phyloP scores from a whole-genome alignment of 805 yeast genomes.

The Candida chauliodis region DNA sequence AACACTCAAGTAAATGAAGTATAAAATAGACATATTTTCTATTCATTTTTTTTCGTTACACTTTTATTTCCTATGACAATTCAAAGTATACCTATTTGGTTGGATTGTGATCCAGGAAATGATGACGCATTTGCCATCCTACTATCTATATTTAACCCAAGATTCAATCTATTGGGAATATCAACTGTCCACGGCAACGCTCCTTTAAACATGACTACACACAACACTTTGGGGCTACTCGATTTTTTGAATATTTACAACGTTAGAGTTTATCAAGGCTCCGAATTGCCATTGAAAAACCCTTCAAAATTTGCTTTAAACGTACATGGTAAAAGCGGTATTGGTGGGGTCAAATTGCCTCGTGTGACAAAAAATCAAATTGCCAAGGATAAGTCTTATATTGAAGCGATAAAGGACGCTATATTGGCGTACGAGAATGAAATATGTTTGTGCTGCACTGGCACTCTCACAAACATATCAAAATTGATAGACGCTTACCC shows the following conservation, averaged over 20 bases:
- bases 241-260: slow-evolving; percentile 52
- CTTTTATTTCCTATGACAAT: slow-evolving; percentile 14
- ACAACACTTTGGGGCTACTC: slow-evolving; percentile 62
- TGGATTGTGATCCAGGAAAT: slow-evolving; percentile 92
- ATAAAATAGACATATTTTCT: background rate
- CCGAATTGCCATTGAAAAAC: slow-evolving; percentile 51
- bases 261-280: slow-evolving; percentile 68
- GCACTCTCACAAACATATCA: slow-evolving; percentile 73
- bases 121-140: slow-evolving; percentile 81
- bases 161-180: slow-evolving; percentile 59
- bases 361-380: slow-evolving; percentile 27
- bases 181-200: slow-evolving; percentile 77
- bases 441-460: slow-evolving; percentile 67
- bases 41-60: background rate
- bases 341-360: slow-evolving; percentile 69
- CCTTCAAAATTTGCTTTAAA: slow-evolving; percentile 52
- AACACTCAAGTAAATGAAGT: too few species aligned
- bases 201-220: slow-evolving; percentile 59
- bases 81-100: slow-evolving; percentile 60
- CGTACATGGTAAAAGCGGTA: slow-evolving; percentile 72
- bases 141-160: slow-evolving; percentile 57
- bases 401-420: slow-evolving; percentile 40
- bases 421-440: slow-evolving; percentile 42
- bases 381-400: slow-evolving; percentile 20
- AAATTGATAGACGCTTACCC: slow-evolving; percentile 54